These are phyloP conservation scores for Zizania palustris DNA, from an alignment of 202 grass and related monocot species.

Conservation along the genomic window DNA sequence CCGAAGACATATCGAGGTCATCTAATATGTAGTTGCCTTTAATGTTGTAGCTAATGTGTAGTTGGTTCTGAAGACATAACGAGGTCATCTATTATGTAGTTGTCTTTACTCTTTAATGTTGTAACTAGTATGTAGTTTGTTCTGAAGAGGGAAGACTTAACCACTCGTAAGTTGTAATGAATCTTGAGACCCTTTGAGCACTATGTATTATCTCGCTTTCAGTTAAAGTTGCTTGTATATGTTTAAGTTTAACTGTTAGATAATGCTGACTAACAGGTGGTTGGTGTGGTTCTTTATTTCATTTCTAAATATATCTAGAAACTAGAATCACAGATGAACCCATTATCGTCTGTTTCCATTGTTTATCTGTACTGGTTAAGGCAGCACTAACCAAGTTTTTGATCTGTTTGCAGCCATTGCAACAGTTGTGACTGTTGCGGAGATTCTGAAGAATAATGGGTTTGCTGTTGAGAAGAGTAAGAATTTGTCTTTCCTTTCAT, in stretches of 20 bases:
- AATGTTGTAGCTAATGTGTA: not conserved
- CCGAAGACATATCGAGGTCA: not conserved
- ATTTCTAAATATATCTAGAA: not conserved
- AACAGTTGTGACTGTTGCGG: constrained; percentile 63
- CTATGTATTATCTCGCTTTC: not conserved
- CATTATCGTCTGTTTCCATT: not conserved
- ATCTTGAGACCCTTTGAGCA: not conserved
- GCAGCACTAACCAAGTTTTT: constrained; percentile 25
- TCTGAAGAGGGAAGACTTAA: not conserved
- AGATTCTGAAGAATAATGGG: constrained; percentile 77
- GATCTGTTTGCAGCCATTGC: constrained; percentile 61
- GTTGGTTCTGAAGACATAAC: not conserved
- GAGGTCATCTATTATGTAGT: not conserved
- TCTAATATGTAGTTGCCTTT: not conserved
- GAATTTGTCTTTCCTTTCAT: not conserved
- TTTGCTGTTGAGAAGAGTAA: constrained; percentile 72
- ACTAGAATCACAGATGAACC: not conserved
- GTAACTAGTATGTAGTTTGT: not conserved
- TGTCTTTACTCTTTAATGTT: not conserved
- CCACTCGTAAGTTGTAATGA: not conserved
- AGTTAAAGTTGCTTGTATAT: not conserved
- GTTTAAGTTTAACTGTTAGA: not conserved
- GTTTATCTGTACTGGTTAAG: not conserved
- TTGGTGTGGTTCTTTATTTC: not conserved
- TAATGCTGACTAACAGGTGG: not conserved